Evolutionary conservation across 768 basidiomycete species (phyloP).

Genomic region (Hericium rajendrae): DNA sequence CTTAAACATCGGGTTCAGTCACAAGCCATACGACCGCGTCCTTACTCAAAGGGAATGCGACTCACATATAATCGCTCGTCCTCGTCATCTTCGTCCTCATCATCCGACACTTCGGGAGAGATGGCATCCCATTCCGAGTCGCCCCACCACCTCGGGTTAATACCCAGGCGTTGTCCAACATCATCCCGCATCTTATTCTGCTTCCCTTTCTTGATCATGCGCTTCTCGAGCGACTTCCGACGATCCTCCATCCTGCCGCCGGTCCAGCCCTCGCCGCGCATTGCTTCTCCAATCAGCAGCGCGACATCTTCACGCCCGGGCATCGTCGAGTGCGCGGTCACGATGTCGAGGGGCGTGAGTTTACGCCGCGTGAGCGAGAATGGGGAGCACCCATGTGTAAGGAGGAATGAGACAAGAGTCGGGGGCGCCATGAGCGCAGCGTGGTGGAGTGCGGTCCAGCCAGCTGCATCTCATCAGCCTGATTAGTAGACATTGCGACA

Average conservation of each 20-base stretch:
- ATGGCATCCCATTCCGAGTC: slow-evolving; percentile 27
- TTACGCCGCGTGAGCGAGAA: slow-evolving; percentile 68
- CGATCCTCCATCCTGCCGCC: slow-evolving; percentile 68
- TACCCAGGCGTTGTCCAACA: slow-evolving; percentile 45
- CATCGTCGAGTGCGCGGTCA: slow-evolving; percentile 72
- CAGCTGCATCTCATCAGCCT: slow-evolving; percentile 42
- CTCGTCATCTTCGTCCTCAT: slow-evolving; percentile 40
- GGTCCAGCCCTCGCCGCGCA: slow-evolving; percentile 78
- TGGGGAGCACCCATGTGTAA: slow-evolving; percentile 87
- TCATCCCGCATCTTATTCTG: slow-evolving; percentile 48
- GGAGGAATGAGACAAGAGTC: slow-evolving; percentile 82
- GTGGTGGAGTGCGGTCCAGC: slow-evolving; percentile 94
- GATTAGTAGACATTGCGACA: not conserved
- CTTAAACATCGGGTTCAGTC: slow-evolving; percentile 18
- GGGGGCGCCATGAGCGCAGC: slow-evolving; percentile 84
- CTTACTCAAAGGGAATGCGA: not conserved
- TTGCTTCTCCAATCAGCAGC: slow-evolving; percentile 79
- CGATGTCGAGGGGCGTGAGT: slow-evolving; percentile 81
- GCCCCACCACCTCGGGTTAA: slow-evolving; percentile 61
- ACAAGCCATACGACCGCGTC: not conserved
- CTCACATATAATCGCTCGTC: slow-evolving; percentile 24
- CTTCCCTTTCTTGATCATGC: slow-evolving; percentile 40
- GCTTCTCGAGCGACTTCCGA: slow-evolving; percentile 50
- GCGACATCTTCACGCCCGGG: slow-evolving; percentile 82
- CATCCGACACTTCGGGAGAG: slow-evolving; percentile 28